Conservation (phyloP, 2,329 filamentous ascomycete species). For the Cercospora sp. region DNA sequence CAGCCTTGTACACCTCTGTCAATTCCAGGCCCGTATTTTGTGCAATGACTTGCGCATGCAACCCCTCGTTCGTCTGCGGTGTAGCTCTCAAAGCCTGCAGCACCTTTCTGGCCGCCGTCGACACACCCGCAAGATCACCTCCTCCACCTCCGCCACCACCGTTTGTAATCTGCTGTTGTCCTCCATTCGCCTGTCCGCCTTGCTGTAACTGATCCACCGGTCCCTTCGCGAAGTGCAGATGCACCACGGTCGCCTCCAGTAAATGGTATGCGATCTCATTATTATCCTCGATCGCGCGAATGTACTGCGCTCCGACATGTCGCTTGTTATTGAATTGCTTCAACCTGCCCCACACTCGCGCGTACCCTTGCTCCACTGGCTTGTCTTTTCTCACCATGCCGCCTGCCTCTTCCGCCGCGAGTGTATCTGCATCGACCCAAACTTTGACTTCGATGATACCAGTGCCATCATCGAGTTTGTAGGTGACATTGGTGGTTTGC, state of each 20-base stretch:
- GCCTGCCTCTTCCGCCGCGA: slow-evolving; percentile 44
- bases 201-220: slow-evolving; percentile 52
- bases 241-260: slow-evolving; percentile 84
- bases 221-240: slow-evolving; percentile 78
- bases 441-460: slow-evolving; percentile 81
- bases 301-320: slow-evolving; percentile 75
- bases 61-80: slow-evolving; percentile 75
- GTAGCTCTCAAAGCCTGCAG: slow-evolving; percentile 68
- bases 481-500: slow-evolving; percentile 90
- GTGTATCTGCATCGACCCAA: slow-evolving; percentile 68
- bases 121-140: slow-evolving; percentile 42
- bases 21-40: slow-evolving; percentile 64
- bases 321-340: slow-evolving; percentile 82
- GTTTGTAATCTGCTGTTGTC: slow-evolving; percentile 27
- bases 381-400: slow-evolving; percentile 48
- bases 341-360: slow-evolving; percentile 81
- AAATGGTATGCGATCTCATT: slow-evolving; percentile 94
- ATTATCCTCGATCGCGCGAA: slow-evolving; percentile 77
- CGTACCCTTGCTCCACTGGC: slow-evolving; percentile 73
- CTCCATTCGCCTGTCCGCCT: slow-evolving; percentile 32
- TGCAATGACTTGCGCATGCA: slow-evolving; percentile 78
- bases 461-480: slow-evolving; percentile 93
- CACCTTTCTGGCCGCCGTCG: slow-evolving; percentile 63
- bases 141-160: slow-evolving; percentile 39
- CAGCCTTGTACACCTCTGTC: slow-evolving; percentile 71